These are phyloP conservation scores for Gastrodia elata DNA, from an alignment of 106 monocot genomes.

Conservation along the genomic window DNA sequence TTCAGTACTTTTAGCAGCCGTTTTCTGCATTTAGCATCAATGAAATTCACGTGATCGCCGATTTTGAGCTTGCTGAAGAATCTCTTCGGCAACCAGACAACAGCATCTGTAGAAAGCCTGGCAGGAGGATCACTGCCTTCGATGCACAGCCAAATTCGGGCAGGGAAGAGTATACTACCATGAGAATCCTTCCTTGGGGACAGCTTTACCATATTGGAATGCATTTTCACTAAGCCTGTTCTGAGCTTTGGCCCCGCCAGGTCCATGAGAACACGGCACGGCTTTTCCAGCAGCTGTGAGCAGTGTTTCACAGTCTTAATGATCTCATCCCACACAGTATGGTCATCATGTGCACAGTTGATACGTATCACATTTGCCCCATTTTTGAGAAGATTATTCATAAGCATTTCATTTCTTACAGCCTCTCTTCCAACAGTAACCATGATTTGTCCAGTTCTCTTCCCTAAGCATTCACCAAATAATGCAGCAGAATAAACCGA, in stretches of 20 bases:
- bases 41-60: conserved; percentile 17
- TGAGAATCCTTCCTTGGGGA: conserved; percentile 24
- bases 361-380: conserved; percentile 25
- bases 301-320: conserved; percentile 17
- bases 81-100: conserved; percentile 18
- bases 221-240: conserved; percentile 14
- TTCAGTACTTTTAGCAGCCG: conserved; percentile 20
- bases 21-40: conserved; percentile 31
- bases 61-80: conserved; percentile 22
- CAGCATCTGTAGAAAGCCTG: conserved; percentile 15
- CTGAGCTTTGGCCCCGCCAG: conserved; percentile 42
- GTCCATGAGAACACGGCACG: conserved; percentile 48
- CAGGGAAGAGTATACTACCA: conserved; percentile 18
- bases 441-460: conserved; percentile 21
- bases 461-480: conserved; percentile 14
- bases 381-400: conserved; percentile 20
- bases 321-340: conserved; percentile 27
- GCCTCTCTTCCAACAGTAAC: conserved; percentile 33
- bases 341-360: conserved; percentile 34
- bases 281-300: conserved; percentile 31
- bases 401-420: conserved; percentile 17
- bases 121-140: conserved; percentile 23
- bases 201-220: conserved; percentile 20
- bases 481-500: conserved; percentile 4
- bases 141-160: conserved; percentile 30